Evolutionary conservation across 805 yeast genomes (phyloP).

Genomic region (Myxozyma sirexii): DNA sequence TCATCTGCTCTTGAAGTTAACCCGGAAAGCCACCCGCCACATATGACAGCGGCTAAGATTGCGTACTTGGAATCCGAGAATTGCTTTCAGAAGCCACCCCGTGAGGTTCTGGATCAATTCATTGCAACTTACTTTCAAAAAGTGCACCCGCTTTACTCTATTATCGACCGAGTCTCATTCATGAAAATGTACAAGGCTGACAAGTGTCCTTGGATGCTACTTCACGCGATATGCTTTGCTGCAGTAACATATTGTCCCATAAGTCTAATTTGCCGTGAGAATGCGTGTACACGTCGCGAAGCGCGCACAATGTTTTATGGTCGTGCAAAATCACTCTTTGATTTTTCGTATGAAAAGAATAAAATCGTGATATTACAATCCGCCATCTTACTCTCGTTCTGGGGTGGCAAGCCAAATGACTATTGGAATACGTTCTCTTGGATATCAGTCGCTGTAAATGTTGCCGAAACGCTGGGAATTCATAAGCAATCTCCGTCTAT

Average conservation of each 20-base stretch:
- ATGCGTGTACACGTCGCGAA: constrained; percentile 17
- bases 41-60: constrained; percentile 16
- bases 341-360: constrained; percentile 25
- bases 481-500: constrained; percentile 3
- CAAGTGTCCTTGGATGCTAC: constrained; percentile 17
- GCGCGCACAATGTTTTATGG: constrained; percentile 25
- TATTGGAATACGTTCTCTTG: constrained; percentile 30
- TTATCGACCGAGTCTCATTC: constrained; percentile 22
- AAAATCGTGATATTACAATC: constrained; percentile 14
- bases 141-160: constrained; percentile 27
- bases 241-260: constrained; percentile 20
- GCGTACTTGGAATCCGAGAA: constrained; percentile 9
- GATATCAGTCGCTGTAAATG: constrained; percentile 26
- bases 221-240: constrained; percentile 26
- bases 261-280: constrained; percentile 1
- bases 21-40: constrained; percentile 5
- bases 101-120: constrained; percentile 9
- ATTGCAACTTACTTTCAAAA: constrained; percentile 20
- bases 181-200: constrained; percentile 5
- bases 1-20: not conserved
- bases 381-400: constrained; percentile 24
- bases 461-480: constrained; percentile 30
- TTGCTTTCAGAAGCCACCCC: constrained; percentile 20
- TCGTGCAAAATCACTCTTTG: constrained; percentile 28
- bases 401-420: constrained; percentile 29